Conservation (phyloP, 2,329 filamentous ascomycete genomes). For the Alternaria angustiovoidea region DNA sequence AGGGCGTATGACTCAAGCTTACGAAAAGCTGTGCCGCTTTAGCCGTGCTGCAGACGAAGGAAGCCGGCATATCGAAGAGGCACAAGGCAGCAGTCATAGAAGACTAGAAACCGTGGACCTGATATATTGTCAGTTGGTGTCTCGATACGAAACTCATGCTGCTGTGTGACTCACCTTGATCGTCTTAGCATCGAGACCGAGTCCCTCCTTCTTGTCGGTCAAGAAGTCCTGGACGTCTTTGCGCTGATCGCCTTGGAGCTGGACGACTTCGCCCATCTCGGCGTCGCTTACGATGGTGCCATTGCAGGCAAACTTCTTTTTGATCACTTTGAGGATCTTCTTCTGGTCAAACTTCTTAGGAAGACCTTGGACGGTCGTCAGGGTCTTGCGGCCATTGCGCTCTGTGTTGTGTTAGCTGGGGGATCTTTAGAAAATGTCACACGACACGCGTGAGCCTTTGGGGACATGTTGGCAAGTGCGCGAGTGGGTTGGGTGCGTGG, state of each 20-base stretch:
- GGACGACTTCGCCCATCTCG: conserved; percentile 99
- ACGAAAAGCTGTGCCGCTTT: conserved; percentile 4
- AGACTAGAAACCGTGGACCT: conserved; percentile 50
- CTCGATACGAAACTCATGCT: conserved; percentile 4
- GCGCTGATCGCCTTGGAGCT: conserved; percentile 99
- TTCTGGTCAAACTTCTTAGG: conserved; percentile 99
- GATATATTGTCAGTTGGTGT: conserved; percentile 1
- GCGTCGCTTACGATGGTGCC: conserved; percentile 96
- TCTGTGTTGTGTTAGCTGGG: conserved; percentile 68
- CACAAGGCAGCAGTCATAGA: neutral
- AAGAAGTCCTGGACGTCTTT: conserved; percentile 99
- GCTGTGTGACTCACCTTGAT: conserved; percentile 74
- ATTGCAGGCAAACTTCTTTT: conserved; percentile 99
- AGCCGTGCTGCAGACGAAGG: conserved; percentile 2
- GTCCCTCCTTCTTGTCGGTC: conserved; percentile 91
- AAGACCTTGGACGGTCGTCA: conserved; percentile 99
- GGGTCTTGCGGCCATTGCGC: conserved; percentile 99
- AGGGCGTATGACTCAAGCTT: conserved; percentile 7
- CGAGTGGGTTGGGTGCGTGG: neutral
- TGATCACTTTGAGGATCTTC: conserved; percentile 99
- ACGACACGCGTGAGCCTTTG: neutral
- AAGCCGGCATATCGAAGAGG: neutral
- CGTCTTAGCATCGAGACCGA: conserved; percentile 93
- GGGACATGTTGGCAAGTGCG: neutral
- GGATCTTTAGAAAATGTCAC: neutral